Evolutionary conservation across 1,284 basidiomycete species (phyloP).

Genomic region (Cryptococcus sp.): DNA sequence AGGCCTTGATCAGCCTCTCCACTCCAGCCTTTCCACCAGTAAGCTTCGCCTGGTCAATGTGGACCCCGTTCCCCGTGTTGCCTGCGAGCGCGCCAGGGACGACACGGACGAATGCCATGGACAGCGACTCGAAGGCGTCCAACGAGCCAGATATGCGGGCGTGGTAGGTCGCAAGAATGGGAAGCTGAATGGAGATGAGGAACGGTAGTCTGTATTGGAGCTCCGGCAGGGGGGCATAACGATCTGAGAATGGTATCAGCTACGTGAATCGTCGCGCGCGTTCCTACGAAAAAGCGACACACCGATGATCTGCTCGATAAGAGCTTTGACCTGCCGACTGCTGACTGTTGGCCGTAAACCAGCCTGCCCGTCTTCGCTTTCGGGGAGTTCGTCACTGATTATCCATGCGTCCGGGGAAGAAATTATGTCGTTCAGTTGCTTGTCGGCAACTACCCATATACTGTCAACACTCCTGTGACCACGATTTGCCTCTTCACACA

Average conservation of each 20-base stretch:
- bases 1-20: constrained; percentile 74
- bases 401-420: constrained; percentile 79
- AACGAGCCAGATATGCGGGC: constrained; percentile 74
- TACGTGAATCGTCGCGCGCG: neutral
- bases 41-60: constrained; percentile 55
- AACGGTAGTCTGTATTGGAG: constrained; percentile 76
- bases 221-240: constrained; percentile 80
- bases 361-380: constrained; percentile 54
- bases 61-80: constrained; percentile 52
- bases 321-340: constrained; percentile 71
- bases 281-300: constrained; percentile 17
- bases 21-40: constrained; percentile 76
- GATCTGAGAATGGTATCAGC: constrained; percentile 56
- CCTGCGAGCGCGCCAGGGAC: constrained; percentile 77
- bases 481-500: neutral
- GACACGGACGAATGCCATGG: constrained; percentile 78
- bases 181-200: constrained; percentile 77
- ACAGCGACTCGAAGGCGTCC: constrained; percentile 88
- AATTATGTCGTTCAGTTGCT: constrained; percentile 74
- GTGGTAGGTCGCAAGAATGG: constrained; percentile 73
- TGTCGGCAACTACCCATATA: constrained; percentile 34
- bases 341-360: constrained; percentile 64
- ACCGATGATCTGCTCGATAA: constrained; percentile 86
- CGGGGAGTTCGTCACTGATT: constrained; percentile 65
- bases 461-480: constrained; percentile 17